phyloP scores from a whole-genome alignment of 129 eudicot genomes.

The Helichrysum umbraculigerum region DNA sequence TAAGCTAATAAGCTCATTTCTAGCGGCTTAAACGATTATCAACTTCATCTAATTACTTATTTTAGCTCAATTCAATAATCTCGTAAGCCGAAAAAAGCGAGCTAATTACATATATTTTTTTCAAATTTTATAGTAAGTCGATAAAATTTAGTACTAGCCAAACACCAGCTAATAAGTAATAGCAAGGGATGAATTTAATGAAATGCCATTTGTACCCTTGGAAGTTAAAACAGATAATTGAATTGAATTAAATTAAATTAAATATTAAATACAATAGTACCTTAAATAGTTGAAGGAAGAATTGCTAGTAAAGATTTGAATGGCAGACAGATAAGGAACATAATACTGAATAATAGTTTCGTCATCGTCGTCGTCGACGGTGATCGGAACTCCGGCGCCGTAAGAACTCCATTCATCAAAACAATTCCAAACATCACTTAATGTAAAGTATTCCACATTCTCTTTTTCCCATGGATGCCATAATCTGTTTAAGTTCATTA shows the following conservation, averaged over 20 bases:
- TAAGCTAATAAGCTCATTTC: background rate
- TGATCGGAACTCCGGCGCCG: constrained; percentile 89
- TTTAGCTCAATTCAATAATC: background rate
- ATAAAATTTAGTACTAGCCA: background rate
- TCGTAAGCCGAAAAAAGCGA: background rate
- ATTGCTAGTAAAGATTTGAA: constrained; percentile 79
- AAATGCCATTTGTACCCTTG: background rate
- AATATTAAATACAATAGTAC: constrained; percentile 25
- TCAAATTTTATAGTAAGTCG: too few relatives aligned
- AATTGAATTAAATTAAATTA: too few relatives aligned
- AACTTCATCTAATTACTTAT: too few relatives aligned
- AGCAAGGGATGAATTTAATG: background rate
- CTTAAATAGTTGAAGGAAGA: constrained; percentile 58
- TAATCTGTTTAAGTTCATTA: constrained; percentile 61
- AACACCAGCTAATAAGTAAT: background rate
- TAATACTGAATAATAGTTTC: constrained; percentile 78
- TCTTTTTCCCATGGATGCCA: constrained; percentile 96
- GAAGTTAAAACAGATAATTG: background rate
- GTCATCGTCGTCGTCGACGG: constrained; percentile 41
- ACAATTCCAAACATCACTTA: constrained; percentile 82
- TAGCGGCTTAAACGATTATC: background rate
- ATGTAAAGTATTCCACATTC: constrained; percentile 63
- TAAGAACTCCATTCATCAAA: constrained; percentile 97
- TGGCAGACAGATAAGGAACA: constrained; percentile 93
- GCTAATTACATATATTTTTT: too few relatives aligned